Base-by-base conservation (phyloP, 2,329 filamentous ascomycete species). In the Beauveria rudraprayagi region DNA sequence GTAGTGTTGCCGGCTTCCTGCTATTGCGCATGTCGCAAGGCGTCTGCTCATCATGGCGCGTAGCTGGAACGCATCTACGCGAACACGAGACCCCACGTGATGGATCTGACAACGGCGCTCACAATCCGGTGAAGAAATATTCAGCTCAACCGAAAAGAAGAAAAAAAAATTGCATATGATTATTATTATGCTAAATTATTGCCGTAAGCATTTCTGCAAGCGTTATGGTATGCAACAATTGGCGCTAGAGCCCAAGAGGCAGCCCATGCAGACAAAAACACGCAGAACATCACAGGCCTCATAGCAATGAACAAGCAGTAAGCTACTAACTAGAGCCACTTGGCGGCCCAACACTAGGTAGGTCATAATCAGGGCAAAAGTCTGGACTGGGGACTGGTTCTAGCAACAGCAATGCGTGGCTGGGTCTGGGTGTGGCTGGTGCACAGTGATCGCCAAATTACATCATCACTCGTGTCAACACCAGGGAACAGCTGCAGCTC, bases 391-490 rank as follows among this genome's bases (percentile, higher is more conserved):
- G 17, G 43, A 5, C n/a, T 46, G 19, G 41, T 43, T 17, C n/a
- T 10, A 46, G 19, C 2, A 14, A 19, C 9, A 19, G 43, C 43
- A 26, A 44, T 56, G 41, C 53, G 43, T 34, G 10, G 30, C 30
- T 34, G 30, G 34, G 34, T 14, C 11, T 57, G 30, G 43, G 8
- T 48, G 55, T 57, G 44, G 55, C 55, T 57, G 30, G 55, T 48
- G n/a, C 6, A 34, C 26, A 8, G 46, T 60, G 56, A 60, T 37
- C 40, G 48, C 43, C 43, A n/a, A 50, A 52, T 61, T 61, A 61
- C 59, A 61, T 61, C 59, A 61, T 61, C 44, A 61, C 46, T 50
- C 5, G n/a, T 10, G 34, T 40, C 40, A 19, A 26, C 58, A 16
- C 30, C 52, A 55, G 34, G 44, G 34, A 37, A 48, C 30, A 26